Base-by-base conservation (phyloP, 768 basidiomycete genomes). In the Phanerodontia chrysosporium region DNA sequence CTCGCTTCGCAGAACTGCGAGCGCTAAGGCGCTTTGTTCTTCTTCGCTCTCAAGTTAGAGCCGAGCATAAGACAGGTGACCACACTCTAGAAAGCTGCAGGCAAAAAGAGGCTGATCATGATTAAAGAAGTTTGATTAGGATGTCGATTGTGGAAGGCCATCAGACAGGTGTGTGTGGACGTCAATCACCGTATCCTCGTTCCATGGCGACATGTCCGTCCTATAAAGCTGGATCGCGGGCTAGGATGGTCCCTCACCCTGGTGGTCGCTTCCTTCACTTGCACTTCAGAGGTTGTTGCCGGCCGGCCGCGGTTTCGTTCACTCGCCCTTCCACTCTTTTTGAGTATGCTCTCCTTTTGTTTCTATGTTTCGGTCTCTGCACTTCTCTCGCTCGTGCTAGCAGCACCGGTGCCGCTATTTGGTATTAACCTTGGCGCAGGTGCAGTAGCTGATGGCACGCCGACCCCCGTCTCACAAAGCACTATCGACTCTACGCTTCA, bases 321-420 rank as follows among this genome's bases (percentile, higher is more conserved):
- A 22, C n/a, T 27, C 46, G 58, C 55, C 49, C 28, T 32, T 60
- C 51, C 30, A 28, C 48, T 44, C 44, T 48, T 27, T 28, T 58
- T 49, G 35, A 25, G 22, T 36, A 59, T 59, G 58, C 48, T 22
- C 14, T 54, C 44, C 24, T 14, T 45, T 16, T 42, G 55, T 32
- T 25, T 46, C 39, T 21, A 36, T 21, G 55, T 57, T 51, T 57
- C 30, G 24, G 30, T 42, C 42, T 57, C 16, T 49, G 16, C 46
- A 12, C 21, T 48, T 3, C 60, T 58, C 27, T 22, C 64, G 14
- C 22, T 63, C 51, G 57, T 62, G 24, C 57, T 49, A 12, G 62
- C 64, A 0, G 60, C 64, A 16, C 62, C 65, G 13, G 24, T 57
- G 9, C 64, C 66, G 3, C 60, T 65, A 22, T 65, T 67, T 58